Evolutionary conservation across 768 basidiomycete genomes (phyloP).

Genomic region (Trametes cubensis): DNA sequence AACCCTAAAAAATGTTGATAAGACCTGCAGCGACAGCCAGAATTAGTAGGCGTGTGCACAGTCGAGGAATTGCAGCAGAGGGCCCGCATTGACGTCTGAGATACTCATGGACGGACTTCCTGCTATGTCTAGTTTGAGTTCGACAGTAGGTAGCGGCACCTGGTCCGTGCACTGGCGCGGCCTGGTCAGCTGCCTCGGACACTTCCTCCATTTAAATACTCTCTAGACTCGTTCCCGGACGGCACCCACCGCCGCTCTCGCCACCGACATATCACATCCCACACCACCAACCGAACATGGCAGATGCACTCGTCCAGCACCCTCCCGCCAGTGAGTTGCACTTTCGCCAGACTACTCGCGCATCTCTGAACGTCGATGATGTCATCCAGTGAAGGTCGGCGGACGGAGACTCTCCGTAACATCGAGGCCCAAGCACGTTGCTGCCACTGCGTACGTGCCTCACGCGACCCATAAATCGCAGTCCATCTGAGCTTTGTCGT

Average conservation of each 20-base stretch:
- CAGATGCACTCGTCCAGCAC: conserved; percentile 23
- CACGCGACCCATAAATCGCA: background rate
- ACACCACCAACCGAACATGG: conserved; percentile 6
- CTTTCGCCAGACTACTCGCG: background rate
- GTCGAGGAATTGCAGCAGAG: too few relatives aligned
- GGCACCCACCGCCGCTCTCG: conserved; percentile 2
- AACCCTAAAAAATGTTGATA: too few relatives aligned
- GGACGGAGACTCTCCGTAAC: conserved; percentile 26
- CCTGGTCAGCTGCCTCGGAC: conserved; percentile 23
- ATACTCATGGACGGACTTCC: too few relatives aligned
- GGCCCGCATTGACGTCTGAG: too few relatives aligned
- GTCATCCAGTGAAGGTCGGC: conserved; percentile 28
- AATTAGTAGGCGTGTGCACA: too few relatives aligned
- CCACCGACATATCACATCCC: background rate
- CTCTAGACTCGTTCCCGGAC: background rate
- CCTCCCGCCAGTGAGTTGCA: conserved; percentile 27
- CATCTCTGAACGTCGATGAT: background rate
- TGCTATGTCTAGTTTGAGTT: too few relatives aligned
- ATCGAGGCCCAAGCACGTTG: conserved; percentile 21
- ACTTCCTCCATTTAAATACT: conserved; percentile 16
- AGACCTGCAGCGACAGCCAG: too few relatives aligned
- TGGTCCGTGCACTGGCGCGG: conserved; percentile 26
- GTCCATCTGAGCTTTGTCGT: background rate
- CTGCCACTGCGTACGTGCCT: conserved; percentile 15
- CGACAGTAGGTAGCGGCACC: conserved; percentile 4